Base-by-base conservation (phyloP, 1,139 yeast species). In the Suhomyces ambrosiae region DNA sequence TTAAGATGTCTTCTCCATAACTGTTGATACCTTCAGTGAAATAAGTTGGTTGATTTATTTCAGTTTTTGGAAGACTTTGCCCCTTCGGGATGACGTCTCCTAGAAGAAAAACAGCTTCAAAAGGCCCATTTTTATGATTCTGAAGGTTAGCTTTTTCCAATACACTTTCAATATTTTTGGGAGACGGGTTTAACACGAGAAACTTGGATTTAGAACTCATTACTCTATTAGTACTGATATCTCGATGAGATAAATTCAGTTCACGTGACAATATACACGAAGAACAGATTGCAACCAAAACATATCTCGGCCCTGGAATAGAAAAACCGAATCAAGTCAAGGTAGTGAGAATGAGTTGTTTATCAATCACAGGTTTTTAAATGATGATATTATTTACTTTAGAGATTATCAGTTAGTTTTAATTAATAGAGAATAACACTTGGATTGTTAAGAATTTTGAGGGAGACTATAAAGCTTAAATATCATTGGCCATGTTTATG, bases 51-150 rank as follows among this genome's bases (percentile, higher is more conserved):
- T 52, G 51, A 2, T 49, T 50, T 16, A 66, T 45, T 8, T 41
- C 33, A 1, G 51, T 52, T 1, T 34, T 29, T 5, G 64, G 68
- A 24, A 52, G 35, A 16, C 23, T 17, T 12, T 40, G 19, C n/a
- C 27, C 12, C 21, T 27, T 14, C 1, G 64, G 57, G 4, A 66
- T 37, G 3, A 68, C 61, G 44, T 74, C 74, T 2, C 87, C 86
- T 8, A 82, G 47, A 7, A 82, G 52, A 6, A 82, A 31, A 1
- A 76, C 72, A 4, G 74, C 66, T 35, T 74, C 83, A 53, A 83
- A 83, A 0, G 87, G 87, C 0, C 88, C 88, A 34, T 79, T 79
- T 47, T 77, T 81, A 14, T 54, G 43, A 48, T 80, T 65, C 38
- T 82, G 71, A 0, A 62, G 37, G 48, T 76, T 76, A 3, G 80